These are phyloP conservation scores for Straminergon stramineum DNA, from an alignment of 225 moss, liverwort and hornwort species.

Conservation along the genomic window DNA sequence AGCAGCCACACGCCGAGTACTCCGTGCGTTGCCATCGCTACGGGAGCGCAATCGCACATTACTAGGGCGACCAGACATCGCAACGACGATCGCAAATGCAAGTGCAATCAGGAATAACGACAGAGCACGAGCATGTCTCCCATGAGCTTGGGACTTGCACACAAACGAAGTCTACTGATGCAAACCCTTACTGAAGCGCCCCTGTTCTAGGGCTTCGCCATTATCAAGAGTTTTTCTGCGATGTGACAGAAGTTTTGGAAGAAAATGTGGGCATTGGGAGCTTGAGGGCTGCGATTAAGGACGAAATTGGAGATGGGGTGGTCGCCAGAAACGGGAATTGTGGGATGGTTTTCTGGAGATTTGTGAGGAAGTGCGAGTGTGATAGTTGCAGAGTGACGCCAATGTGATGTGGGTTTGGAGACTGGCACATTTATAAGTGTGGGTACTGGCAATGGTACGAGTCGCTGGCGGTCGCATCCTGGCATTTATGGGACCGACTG, in stretches of 20 bases:
- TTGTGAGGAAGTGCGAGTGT: background rate
- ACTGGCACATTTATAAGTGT: background rate
- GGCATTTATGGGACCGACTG: background rate
- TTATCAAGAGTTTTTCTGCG: background rate
- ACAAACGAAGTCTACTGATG: background rate
- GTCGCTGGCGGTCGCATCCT: background rate
- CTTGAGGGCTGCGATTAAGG: background rate
- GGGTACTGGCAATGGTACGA: background rate
- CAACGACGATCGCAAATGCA: background rate
- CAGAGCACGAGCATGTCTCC: background rate
- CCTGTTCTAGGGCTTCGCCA: background rate
- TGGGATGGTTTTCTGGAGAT: background rate
- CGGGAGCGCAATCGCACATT: background rate
- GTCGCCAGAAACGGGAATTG: background rate
- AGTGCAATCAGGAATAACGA: background rate
- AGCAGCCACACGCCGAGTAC: background rate
- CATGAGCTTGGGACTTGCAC: background rate
- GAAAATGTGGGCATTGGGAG: background rate
- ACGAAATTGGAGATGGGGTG: background rate
- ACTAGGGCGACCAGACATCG: conserved; percentile 3
- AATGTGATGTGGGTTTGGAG: background rate
- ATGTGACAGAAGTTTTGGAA: background rate
- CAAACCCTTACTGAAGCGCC: background rate
- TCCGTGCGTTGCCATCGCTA: background rate
- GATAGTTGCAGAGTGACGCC: background rate